Base-by-base conservation (phyloP, 257 asterid genomes). In the Gentiana straminea region DNA sequence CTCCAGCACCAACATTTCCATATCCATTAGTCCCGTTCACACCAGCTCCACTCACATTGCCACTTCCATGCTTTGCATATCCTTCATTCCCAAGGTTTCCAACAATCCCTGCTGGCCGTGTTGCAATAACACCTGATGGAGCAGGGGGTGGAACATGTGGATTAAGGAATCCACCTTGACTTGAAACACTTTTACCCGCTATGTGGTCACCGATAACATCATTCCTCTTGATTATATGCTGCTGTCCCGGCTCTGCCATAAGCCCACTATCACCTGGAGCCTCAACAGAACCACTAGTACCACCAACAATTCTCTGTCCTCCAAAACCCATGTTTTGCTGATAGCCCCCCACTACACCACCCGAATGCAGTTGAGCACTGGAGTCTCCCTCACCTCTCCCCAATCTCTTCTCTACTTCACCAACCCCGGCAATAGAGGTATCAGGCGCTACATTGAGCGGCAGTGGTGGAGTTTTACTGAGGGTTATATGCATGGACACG, bases 371-470 rank as follows among this genome's bases (percentile, higher is more conserved):
- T 55, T 60, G 52, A 51, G 60, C 35, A 34, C 59, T 60, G 41
- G 70, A 35, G 34, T 45, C 69, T n/a, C 58, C 74, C 62, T 68
- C 78, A 41, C 63, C 68, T 54, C 50, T 68, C 62, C 39, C 63
- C 49, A 74, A 46, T 60, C 53, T 83, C 65, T 60, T 70, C 60
- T 77, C 85, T 24, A 64, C 78, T 5, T 57, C 75, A 5, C 54
- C 66, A 48, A 53, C 63, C 32, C 56, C 65, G 4, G 62, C 73
- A 32, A 38, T 4, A 38, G 66, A 65, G 32, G 56, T 64, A 64
- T 67, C 78, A 60, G 60, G 63, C 51, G 38, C 68, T 60, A 56
- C 70, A 67, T 54, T 68, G n/a, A 13, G 56, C 13, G 59, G 45
- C 1, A 24, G 65, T 13, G 64, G 68, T 4, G 52, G 60, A 33